Evolutionary conservation across 495 filamentous ascomycete genomes (phyloP), one percentile per base, ranked within the genome.

Genomic region (Lophiostoma macrostomum): DNA sequence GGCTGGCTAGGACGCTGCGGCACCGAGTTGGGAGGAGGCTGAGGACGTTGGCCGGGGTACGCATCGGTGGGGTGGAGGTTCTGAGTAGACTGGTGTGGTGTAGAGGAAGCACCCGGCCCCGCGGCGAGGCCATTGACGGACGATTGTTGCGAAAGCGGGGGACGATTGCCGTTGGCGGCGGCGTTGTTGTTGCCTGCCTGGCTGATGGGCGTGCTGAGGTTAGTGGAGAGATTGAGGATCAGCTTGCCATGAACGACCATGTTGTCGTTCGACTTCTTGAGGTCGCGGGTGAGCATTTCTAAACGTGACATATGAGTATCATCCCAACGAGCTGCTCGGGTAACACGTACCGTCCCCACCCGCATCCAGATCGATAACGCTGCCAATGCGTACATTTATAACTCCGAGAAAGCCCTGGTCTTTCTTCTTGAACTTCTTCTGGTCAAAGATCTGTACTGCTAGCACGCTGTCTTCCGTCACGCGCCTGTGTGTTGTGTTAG

Each of bases 401-500:
- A 98, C 93, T 30, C 93, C 93, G 18, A 98, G 80, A 63, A 98
- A 98, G 1, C 93, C 93, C 68, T 98, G 93, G 64, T 97, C 93
- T 87, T 97, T 98, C 80, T 98, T 98, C 76, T 98, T 98, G 76
- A 97, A 98, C 71, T 98, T 98, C 76, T 96, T 97, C 70, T 98
- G 93, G 68, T 98, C 93, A 64, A 98, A 98, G 38, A 98, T 95
- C 68, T 98, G 93, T 34, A 98, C 90, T 16, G 91, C 91, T 18
- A 98, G 80, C 60, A 97, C 96, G 66, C 90, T 95, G 60, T 95
- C 90, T 64, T 97, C 93, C 40, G 82, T 88, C 49, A 86, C 91
- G 69, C 77, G 77, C 73, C 91, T 96, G 67, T 44, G 7, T 34
- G 28, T 3, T 11, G 59, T 49, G 43, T 43, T 47, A 55, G 62